Conservation (phyloP, 1,284 basidiomycete genomes). For the Rhodotorula sp. region DNA sequence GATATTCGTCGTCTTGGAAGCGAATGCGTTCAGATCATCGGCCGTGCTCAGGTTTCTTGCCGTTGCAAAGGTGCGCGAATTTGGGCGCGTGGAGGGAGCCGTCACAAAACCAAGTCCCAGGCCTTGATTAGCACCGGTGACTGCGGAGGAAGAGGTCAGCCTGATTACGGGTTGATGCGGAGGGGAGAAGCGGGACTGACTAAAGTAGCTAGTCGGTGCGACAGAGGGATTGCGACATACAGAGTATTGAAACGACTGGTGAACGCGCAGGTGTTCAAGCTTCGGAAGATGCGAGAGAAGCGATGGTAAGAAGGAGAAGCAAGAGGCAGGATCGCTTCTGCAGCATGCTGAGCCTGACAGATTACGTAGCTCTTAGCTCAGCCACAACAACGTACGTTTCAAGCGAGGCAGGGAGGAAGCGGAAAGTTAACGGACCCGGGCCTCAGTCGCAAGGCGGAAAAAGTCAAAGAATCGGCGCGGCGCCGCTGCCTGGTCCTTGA, state of each 20-base stretch:
- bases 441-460: no score
- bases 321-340: no score
- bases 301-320: background rate
- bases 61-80: slow-evolving; percentile 40
- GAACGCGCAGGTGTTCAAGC: no score
- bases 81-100: slow-evolving; percentile 13
- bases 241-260: no score
- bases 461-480: no score
- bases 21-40: background rate
- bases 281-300: background rate
- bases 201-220: background rate
- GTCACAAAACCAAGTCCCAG: slow-evolving; percentile 40
- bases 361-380: no score
- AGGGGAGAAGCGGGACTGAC: background rate
- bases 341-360: no score
- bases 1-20: background rate
- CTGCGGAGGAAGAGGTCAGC: background rate
- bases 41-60: slow-evolving; percentile 35
- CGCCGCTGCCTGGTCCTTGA: no score
- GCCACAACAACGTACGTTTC: no score
- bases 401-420: no score
- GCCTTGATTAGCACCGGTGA: slow-evolving; percentile 18
- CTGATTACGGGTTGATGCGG: no score
- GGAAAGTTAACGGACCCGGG: no score
- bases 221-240: background rate